A percentile compares a stretch with the other conserved stretches of the same genome.
Conservation (phyloP, 768 basidiomycete species). For the Lentinula guzmanii region DNA sequence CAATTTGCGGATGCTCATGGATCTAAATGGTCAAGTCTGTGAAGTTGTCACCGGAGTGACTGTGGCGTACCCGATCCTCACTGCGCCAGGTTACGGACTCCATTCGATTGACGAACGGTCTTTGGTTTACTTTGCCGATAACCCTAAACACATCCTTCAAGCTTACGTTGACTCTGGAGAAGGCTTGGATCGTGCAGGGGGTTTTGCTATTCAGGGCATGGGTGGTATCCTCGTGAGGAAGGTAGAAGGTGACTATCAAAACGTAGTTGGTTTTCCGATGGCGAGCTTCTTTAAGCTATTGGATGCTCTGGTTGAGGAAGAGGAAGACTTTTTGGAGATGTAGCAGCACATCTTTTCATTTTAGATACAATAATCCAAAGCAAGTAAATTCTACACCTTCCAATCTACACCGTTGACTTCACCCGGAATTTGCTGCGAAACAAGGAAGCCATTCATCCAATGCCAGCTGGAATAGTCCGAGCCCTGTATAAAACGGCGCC, state of each 20-base stretch:
- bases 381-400: neutral
- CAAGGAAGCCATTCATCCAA: constrained; percentile 45
- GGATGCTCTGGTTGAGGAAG: constrained; percentile 66
- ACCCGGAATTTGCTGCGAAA: constrained; percentile 15
- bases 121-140: constrained; percentile 72
- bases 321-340: constrained; percentile 62
- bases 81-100: constrained; percentile 66
- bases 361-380: neutral
- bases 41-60: constrained; percentile 91
- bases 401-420: too few species aligned
- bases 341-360: constrained; percentile 12
- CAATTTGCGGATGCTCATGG: constrained; percentile 80
- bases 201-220: constrained; percentile 90
- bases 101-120: constrained; percentile 83
- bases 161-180: constrained; percentile 86
- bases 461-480: constrained; percentile 39
- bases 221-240: constrained; percentile 80
- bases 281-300: constrained; percentile 77
- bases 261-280: constrained; percentile 90
- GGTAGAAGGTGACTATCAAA: constrained; percentile 86
- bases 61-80: constrained; percentile 75
- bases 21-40: constrained; percentile 80
- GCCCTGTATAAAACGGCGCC: constrained; percentile 40
- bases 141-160: constrained; percentile 47
- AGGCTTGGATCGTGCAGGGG: constrained; percentile 85